Conservation (phyloP, 257 asterid species). For the Petunia secreta region DNA sequence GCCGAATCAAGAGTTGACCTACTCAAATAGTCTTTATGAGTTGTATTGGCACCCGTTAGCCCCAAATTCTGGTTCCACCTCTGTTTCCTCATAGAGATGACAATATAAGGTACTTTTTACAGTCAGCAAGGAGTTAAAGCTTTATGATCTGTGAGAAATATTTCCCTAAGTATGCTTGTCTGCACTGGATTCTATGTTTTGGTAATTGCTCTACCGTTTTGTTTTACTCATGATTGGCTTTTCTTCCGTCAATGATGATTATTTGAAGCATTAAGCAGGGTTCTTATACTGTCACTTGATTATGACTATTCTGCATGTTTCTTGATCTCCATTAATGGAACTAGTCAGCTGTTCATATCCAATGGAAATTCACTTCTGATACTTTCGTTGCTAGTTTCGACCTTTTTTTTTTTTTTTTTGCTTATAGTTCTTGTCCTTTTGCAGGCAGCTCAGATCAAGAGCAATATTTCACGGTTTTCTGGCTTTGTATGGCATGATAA, state of each 20-base stretch:
- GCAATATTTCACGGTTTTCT: slow-evolving; percentile 78
- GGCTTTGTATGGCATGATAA: slow-evolving; percentile 91
- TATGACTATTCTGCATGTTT: background rate
- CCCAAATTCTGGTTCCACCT: no score
- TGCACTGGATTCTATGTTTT: background rate
- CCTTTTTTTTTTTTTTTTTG: slow-evolving; percentile 15
- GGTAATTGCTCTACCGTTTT: background rate
- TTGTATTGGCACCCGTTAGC: no score
- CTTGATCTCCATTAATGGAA: background rate
- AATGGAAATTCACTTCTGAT: background rate
- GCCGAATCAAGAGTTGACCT: no score
- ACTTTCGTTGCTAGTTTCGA: background rate
- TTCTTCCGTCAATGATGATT: background rate
- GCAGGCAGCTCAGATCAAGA: slow-evolving; percentile 86
- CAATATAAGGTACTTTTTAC: background rate
- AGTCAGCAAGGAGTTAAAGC: background rate
- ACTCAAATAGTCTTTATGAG: no score
- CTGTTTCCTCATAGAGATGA: background rate
- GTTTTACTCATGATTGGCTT: background rate
- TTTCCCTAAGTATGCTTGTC: background rate
- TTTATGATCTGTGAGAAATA: background rate
- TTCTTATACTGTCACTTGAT: background rate
- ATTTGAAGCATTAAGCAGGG: background rate
- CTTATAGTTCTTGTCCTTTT: slow-evolving; percentile 30
- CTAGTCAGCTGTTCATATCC: background rate